Conservation (phyloP, 768 basidiomycete species). For the Hemileccinum rubropunctum region DNA sequence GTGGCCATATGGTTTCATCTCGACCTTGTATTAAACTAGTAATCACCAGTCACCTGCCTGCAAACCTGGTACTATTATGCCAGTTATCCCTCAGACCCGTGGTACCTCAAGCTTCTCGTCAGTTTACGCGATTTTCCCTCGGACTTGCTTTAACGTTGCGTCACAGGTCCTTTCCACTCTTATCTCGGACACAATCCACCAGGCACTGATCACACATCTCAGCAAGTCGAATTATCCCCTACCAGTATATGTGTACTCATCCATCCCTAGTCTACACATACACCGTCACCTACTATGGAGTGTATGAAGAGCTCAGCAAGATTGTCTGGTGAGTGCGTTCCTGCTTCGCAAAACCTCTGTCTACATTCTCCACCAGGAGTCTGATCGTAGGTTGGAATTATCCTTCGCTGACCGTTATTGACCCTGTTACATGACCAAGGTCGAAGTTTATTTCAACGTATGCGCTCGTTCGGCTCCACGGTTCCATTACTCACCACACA, state of each 20-base stretch:
- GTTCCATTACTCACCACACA: background rate
- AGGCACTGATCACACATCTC: slow-evolving; percentile 51
- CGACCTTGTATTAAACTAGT: background rate
- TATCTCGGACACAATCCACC: slow-evolving; percentile 51
- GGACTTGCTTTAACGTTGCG: background rate
- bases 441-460: slow-evolving; percentile 50
- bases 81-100: slow-evolving; percentile 46
- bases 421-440: slow-evolving; percentile 27
- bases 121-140: slow-evolving; percentile 10
- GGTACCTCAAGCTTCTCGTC: slow-evolving; percentile 48
- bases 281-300: slow-evolving; percentile 40
- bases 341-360: background rate
- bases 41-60: slow-evolving; percentile 45
- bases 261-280: slow-evolving; percentile 45
- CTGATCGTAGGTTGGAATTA: slow-evolving; percentile 13
- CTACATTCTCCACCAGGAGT: slow-evolving; percentile 19
- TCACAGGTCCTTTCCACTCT: slow-evolving; percentile 50
- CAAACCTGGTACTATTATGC: slow-evolving; percentile 56
- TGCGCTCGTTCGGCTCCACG: background rate
- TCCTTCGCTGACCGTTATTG: background rate
- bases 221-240: slow-evolving; percentile 26
- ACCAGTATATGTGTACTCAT: background rate
- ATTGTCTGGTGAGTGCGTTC: slow-evolving; percentile 41
- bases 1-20: slow-evolving; percentile 1
- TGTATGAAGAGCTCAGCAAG: slow-evolving; percentile 23